Evolutionary conservation across 371 early-diverging fungal species (phyloP), one percentile per base, ranked within the genome.

Genomic region (Phascolomyces articulosus): DNA sequence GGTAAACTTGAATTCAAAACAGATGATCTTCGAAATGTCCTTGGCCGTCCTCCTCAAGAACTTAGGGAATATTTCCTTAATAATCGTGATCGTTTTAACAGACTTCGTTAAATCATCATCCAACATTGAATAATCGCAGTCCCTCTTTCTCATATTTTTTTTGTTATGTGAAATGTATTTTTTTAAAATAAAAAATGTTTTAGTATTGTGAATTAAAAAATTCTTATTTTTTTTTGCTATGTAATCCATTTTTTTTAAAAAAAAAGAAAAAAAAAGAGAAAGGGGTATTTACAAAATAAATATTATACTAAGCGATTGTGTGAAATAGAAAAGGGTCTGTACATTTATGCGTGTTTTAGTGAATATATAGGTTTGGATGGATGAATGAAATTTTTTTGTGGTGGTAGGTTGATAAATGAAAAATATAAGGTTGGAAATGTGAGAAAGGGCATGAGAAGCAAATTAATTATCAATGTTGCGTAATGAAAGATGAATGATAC

Each of bases 51-150:
- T 11, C 78, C 81, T 49, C 68, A 65, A 3, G 63, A 47, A 18
- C 24, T 80, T 48, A 65, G 65, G 31, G 44, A 73, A 4, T 80
- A 73, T 55, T 74, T 77, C 29, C 49, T 75, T 49, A 66, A 59
- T 51, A 80, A 80, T 61, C 77, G 78, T 23, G 71, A 77, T 2
- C 59, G 75, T 18, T 77, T 80, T 68, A 73, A 61, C n/a, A 65
- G 62, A 7, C 72, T 77, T 28, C 65, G 59, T 16, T 70, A 55
- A n/a, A n/a, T n/a, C n/a, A n/a, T n/a, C n/a, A n/a, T n/a, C n/a
- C n/a, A n/a, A n/a, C n/a, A n/a, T n/a, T n/a, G n/a, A 58, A 29
- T 3, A 44, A 16, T 44, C 16, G 15, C 44, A 44, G 15, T 44
- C 16, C 6, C 15, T 16, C 18, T 6, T 44, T 16, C n/a, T 16